Percentiles rank a stretch among this genome's conserved stretches.
Evolutionary conservation across 2,329 filamentous ascomycete genomes (phyloP).

Genomic region (Claviceps humidiphila): DNA sequence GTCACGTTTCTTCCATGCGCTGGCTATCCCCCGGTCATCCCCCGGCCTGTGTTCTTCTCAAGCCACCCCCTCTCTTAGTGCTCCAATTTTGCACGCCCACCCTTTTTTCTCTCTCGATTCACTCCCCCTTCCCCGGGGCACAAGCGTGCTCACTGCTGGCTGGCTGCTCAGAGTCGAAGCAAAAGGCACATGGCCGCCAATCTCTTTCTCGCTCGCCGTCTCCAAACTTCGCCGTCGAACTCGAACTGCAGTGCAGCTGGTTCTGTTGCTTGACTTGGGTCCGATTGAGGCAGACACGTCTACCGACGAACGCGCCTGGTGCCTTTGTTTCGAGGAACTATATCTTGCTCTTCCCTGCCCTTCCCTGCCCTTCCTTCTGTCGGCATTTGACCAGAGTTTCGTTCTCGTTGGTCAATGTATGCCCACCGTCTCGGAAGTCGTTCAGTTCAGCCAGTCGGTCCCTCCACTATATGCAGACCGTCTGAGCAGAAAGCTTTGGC

Average conservation of each 20-base stretch:
- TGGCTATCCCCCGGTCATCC: slow-evolving; percentile 25
- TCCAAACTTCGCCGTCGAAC: background rate
- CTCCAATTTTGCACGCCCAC: background rate
- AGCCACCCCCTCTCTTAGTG: slow-evolving; percentile 12
- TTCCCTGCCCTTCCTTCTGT: background rate
- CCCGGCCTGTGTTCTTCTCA: slow-evolving; percentile 9
- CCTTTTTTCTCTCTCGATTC: background rate
- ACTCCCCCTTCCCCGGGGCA: slow-evolving; percentile 1
- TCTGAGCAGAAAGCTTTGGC: background rate
- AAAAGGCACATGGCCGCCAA: slow-evolving; percentile 5
- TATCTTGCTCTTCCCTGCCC: background rate
- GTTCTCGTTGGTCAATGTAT: background rate
- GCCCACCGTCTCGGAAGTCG: background rate
- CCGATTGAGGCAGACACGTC: background rate
- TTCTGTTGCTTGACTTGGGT: background rate
- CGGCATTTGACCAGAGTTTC: background rate
- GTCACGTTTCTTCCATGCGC: slow-evolving; percentile 39
- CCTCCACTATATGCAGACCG: too few relatives aligned
- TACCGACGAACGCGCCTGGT: background rate
- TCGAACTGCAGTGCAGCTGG: background rate
- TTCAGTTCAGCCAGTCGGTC: background rate
- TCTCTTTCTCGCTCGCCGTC: background rate
- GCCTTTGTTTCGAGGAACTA: background rate
- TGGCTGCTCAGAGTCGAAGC: slow-evolving; percentile 5
- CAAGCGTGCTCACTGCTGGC: background rate